These are phyloP conservation scores for Gossypium trilobum DNA, from an alignment of 441 rosid species.

Conservation along the genomic window DNA sequence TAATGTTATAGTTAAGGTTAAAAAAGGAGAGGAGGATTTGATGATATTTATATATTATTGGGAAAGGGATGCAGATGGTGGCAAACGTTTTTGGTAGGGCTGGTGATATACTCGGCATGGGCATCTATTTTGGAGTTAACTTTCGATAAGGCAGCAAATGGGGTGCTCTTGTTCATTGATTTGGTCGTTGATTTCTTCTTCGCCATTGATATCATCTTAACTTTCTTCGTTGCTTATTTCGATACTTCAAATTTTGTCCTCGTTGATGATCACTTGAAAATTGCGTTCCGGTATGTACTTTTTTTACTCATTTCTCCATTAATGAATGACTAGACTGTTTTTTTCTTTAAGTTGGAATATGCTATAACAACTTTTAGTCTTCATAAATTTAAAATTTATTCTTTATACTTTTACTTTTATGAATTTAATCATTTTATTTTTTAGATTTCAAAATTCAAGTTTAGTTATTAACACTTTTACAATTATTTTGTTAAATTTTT, in stretches of 20 bases:
- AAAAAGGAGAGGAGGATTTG: too few species aligned
- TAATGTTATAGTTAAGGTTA: too few species aligned
- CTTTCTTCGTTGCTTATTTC: constrained; percentile 80
- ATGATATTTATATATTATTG: not conserved
- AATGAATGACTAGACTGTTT: not conserved
- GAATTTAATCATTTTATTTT: too few species aligned
- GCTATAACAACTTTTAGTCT: too few species aligned
- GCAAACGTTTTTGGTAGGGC: constrained; percentile 60
- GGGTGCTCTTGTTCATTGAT: constrained; percentile 43
- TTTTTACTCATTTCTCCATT: not conserved
- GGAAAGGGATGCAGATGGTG: constrained; percentile 37
- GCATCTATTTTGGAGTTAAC: constrained; percentile 76
- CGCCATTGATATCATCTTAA: constrained; percentile 60
- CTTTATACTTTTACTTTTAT: too few species aligned
- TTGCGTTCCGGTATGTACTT: constrained; percentile 39
- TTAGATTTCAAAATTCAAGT: too few species aligned
- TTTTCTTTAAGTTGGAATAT: not conserved
- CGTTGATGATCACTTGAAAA: constrained; percentile 63
- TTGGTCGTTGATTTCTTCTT: constrained; percentile 71
- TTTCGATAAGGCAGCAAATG: constrained; percentile 45
- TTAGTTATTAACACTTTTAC: too few species aligned
- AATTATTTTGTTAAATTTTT: too few species aligned
- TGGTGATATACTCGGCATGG: constrained; percentile 84
- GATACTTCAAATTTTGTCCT: constrained; percentile 72
- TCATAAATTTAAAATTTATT: too few species aligned